A percentile compares a stretch with the other conserved stretches of the same genome.
Evolutionary conservation across 441 rosid genomes (phyloP).

Genomic region (Brassica balearica): DNA sequence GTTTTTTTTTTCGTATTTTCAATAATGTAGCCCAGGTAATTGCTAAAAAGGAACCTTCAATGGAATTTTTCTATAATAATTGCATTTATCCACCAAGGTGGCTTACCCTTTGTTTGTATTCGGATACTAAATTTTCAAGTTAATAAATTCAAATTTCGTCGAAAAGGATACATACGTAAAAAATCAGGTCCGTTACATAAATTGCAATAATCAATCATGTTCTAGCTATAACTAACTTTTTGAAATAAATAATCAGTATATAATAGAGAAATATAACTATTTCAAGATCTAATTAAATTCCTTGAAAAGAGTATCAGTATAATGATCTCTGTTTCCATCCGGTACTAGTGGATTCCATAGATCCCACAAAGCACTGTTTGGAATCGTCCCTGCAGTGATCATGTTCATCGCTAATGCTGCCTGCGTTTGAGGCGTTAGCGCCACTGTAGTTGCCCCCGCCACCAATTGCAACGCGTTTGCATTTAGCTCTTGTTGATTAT

Average conservation of each 20-base stretch:
- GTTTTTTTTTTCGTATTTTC: no score
- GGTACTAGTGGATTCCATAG: conserved; percentile 76
- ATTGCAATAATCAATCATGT: no score
- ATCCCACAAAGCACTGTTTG: conserved; percentile 71
- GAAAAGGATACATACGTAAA: no score
- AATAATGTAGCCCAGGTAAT: no score
- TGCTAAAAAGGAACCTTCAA: no score
- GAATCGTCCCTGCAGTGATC: conserved; percentile 52
- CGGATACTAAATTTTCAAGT: no score
- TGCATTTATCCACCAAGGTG: no score
- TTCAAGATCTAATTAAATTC: conserved; percentile 40
- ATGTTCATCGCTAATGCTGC: conserved; percentile 52
- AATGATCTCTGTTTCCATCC: conserved; percentile 62
- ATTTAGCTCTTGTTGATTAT: conserved; percentile 46
- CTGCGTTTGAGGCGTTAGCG: conserved; percentile 48
- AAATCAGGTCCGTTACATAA: no score
- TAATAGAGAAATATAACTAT: conserved; percentile 10
- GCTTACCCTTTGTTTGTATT: no score
- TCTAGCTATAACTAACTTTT: not conserved
- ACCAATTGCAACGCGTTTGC: conserved; percentile 48
- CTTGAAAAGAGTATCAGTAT: conserved; percentile 68
- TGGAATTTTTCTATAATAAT: no score
- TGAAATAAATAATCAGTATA: conserved; percentile 13
- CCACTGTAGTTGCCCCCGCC: conserved; percentile 28
- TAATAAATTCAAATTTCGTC: no score